Conservation (phyloP, 495 filamentous ascomycete genomes). For the Penicillium turbatum region DNA sequence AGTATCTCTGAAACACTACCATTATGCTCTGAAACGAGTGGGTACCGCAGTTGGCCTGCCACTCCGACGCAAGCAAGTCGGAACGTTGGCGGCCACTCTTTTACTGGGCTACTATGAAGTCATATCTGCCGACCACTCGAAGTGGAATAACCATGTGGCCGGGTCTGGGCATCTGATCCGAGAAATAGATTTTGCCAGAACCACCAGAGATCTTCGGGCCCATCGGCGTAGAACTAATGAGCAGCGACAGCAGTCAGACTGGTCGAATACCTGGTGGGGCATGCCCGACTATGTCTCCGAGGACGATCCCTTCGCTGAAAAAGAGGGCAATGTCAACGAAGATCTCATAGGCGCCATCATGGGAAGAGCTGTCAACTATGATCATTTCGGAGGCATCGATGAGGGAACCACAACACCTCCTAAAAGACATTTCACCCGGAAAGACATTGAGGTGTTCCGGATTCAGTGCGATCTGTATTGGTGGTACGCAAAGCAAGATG, state of each 20-base stretch:
- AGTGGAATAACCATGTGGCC: conserved; percentile 89
- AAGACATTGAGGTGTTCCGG: conserved; percentile 74
- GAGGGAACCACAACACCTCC: conserved; percentile 13
- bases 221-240: conserved; percentile 33
- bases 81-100: conserved; percentile 84
- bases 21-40: conserved; percentile 74
- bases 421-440: conserved; percentile 52
- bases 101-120: conserved; percentile 91
- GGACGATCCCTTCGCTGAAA: conserved; percentile 43
- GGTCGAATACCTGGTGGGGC: conserved; percentile 10
- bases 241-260: conserved; percentile 21
- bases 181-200: conserved; percentile 72
- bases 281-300: conserved; percentile 19
- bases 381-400: conserved; percentile 43
- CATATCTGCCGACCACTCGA: conserved; percentile 88
- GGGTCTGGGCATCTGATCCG: conserved; percentile 78
- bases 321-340: conserved; percentile 40
- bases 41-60: conserved; percentile 68
- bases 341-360: conserved; percentile 40
- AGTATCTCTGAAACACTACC: conserved; percentile 87
- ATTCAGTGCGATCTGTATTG: conserved; percentile 86
- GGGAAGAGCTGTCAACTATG: conserved; percentile 44
- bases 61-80: conserved; percentile 65
- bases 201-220: conserved; percentile 65
- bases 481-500: conserved; percentile 95